These are phyloP conservation scores for Phytophthora pisi DNA, from an alignment of 352 stramenopile genomes.

Conservation along the genomic window DNA sequence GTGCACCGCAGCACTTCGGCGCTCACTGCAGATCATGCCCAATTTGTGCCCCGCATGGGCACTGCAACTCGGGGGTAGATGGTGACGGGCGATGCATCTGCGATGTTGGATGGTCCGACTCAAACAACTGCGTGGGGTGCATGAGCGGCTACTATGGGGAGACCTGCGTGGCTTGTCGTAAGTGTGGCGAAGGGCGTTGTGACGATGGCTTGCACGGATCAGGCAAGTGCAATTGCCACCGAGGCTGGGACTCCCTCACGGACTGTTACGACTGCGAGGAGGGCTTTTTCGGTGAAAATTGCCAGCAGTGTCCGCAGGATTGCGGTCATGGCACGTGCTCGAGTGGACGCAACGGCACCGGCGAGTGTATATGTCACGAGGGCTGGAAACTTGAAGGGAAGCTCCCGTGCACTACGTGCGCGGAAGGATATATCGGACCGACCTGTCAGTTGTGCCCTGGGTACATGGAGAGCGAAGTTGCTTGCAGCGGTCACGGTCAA, in stretches of 20 bases:
- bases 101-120: slow-evolving; percentile 85
- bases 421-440: slow-evolving; percentile 77
- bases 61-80: slow-evolving; percentile 83
- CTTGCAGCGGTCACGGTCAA: slow-evolving; percentile 73
- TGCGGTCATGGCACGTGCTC: slow-evolving; percentile 79
- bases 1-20: slow-evolving; percentile 82
- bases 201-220: slow-evolving; percentile 79
- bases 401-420: slow-evolving; percentile 73
- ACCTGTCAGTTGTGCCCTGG: slow-evolving; percentile 76
- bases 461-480: slow-evolving; percentile 71
- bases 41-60: slow-evolving; percentile 84
- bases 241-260: slow-evolving; percentile 69
- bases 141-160: slow-evolving; percentile 84
- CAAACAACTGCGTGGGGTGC: slow-evolving; percentile 89
- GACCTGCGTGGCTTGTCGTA: slow-evolving; percentile 71
- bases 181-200: slow-evolving; percentile 81
- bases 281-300: slow-evolving; percentile 83
- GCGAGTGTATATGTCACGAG: slow-evolving; percentile 76
- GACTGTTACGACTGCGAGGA: slow-evolving; percentile 88
- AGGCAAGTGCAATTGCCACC: slow-evolving; percentile 84
- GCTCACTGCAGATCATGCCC: slow-evolving; percentile 79
- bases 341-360: slow-evolving; percentile 79
- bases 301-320: slow-evolving; percentile 64
- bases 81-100: slow-evolving; percentile 87
- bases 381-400: slow-evolving; percentile 72